Base-by-base conservation (phyloP, 768 basidiomycete genomes). In the Trametes cinnabarina region DNA sequence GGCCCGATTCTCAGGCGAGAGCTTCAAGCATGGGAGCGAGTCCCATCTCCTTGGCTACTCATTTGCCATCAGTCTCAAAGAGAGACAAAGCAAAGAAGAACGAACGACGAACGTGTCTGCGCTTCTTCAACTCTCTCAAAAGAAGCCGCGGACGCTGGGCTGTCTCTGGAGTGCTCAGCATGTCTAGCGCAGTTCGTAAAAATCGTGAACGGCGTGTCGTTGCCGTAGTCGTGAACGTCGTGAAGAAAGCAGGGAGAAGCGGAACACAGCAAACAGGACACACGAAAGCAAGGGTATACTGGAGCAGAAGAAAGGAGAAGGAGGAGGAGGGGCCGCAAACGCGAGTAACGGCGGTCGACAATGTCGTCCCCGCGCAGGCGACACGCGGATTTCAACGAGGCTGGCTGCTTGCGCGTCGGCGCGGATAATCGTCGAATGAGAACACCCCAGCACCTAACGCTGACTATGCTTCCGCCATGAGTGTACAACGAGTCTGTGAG, bases 31-130 rank as follows among this genome's bases (percentile, higher is more conserved):
- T 30, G 69, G 69, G 37, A 70, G 57, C 17, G 69, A 70, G 19
- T 63, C 66, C 51, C 61, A 70, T 25, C 61, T 58, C 42, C 60
- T 65, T 14, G 65, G 63, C 68, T 69, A 53, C 25, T 46, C 34
- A 53, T 35, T 20, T 30, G 32, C 30, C 39, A 35, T 47, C 46
- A 47, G 50, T 47, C 40, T 22, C 26, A 22, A 17, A 8, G 39
- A 32, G 41, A 30, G 35, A 32, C 15, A 35, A 43, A 11, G 20
- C 35, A 40, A 20, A 32, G 26, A 32, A 42, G 42, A 19, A 26
- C 25, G 34, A 37, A 32, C 43, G 32, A 62, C 65, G 54, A 53
- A 66, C 65, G 30, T 52, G 55, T 51, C 32, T 62, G 47, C 51
- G 50, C 51, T 43, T 64, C 42, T 43, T 58, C 25, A 52, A 41